phyloP scores from a whole-genome alignment of 108 stramenopile species.

The Aurantiochytrium sp. region DNA sequence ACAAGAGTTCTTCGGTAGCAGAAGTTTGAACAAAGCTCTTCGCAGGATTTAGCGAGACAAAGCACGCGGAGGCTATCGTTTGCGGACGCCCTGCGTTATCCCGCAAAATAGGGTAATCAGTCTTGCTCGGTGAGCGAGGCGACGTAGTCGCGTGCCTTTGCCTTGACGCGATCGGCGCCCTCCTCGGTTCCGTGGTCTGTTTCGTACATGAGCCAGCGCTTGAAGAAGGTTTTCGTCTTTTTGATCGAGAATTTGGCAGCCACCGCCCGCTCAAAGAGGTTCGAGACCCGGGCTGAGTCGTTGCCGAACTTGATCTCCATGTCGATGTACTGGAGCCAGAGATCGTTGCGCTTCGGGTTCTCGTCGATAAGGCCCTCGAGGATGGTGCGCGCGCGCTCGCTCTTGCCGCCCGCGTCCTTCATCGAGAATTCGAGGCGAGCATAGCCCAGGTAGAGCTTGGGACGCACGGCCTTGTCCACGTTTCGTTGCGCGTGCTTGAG shows the following conservation, averaged over 20 bases:
- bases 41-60: too few relatives aligned
- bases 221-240: constrained; percentile 24
- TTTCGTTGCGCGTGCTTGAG: neutral
- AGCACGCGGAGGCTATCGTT: too few relatives aligned
- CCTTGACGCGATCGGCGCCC: neutral
- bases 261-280: constrained; percentile 1
- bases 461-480: neutral
- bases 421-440: neutral
- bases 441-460: neutral
- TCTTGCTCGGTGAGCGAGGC: neutral
- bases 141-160: neutral
- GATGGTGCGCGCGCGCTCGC: constrained; percentile 12
- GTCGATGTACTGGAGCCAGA: constrained; percentile 18
- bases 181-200: constrained; percentile 20
- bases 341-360: constrained; percentile 21
- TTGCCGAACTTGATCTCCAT: constrained; percentile 15
- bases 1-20: too few relatives aligned
- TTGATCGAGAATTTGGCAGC: neutral
- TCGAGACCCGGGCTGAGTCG: neutral
- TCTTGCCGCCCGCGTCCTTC: neutral
- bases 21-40: too few relatives aligned
- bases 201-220: constrained; percentile 12
- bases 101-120: too few relatives aligned
- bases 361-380: neutral
- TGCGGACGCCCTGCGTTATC: too few relatives aligned